Conservation (phyloP, 768 basidiomycete species). For the Panellus pusillus region DNA sequence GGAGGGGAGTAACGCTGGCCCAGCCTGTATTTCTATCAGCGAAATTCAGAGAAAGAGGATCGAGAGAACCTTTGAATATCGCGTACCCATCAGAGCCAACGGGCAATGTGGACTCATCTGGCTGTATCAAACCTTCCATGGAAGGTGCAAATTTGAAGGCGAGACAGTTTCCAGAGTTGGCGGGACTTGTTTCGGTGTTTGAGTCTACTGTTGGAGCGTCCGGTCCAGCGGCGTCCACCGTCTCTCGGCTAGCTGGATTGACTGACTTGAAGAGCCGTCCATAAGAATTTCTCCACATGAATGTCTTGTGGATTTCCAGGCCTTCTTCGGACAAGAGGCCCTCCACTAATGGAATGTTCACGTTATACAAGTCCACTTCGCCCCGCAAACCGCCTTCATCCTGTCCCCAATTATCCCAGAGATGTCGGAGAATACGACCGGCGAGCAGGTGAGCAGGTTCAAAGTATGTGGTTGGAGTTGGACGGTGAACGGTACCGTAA, state of each 20-base stretch:
- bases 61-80: slow-evolving; percentile 45
- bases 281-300: slow-evolving; percentile 84
- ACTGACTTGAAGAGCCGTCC: slow-evolving; percentile 72
- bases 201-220: slow-evolving; percentile 35
- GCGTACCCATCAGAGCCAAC: slow-evolving; percentile 85
- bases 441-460: slow-evolving; percentile 75
- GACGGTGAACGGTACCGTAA: slow-evolving; percentile 76
- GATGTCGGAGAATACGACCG: slow-evolving; percentile 62
- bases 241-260: slow-evolving; percentile 19
- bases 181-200: slow-evolving; percentile 2
- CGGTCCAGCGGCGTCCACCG: slow-evolving; percentile 41
- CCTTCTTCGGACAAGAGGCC: slow-evolving; percentile 58
- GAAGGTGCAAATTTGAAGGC: slow-evolving; percentile 75
- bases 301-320: slow-evolving; percentile 75
- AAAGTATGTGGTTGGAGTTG: slow-evolving; percentile 57
- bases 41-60: too few relatives aligned
- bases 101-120: slow-evolving; percentile 58
- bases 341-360: slow-evolving; percentile 86
- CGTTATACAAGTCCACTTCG: slow-evolving; percentile 79
- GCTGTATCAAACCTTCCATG: slow-evolving; percentile 66
- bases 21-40: slow-evolving; percentile 30
- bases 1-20: slow-evolving; percentile 77
- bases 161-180: slow-evolving; percentile 33
- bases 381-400: slow-evolving; percentile 60
- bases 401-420: slow-evolving; percentile 86